Base-by-base conservation (phyloP, 148 eudicot genomes). In the Selenicereus undatus region DNA sequence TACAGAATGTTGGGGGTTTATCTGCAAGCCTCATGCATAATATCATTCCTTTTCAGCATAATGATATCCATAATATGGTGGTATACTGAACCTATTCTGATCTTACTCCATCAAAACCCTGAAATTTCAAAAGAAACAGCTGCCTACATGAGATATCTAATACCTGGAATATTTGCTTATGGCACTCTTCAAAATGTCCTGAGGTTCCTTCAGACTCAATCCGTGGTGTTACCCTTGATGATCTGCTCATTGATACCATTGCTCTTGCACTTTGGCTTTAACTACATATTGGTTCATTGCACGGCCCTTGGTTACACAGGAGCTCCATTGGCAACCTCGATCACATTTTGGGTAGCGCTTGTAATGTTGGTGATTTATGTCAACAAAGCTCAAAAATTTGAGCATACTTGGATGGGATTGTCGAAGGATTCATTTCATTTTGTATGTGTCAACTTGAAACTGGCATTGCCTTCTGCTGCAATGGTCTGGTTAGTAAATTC, bases 381-480 rank as follows among this genome's bases (percentile, higher is more conserved):
- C 54, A 51, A 83, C 32, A 79, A 42, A 29, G 76, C 86, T 8
- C 83, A 85, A 71, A 82, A 85, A 60, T 92, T 92, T 80, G 56
- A 82, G 81, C 76, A 79, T 11, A 94, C 92, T 27, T 92, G 94
- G 97, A 73, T 72, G 3, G 97, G 97, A 12, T 81, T 94, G 27
- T 85, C 90, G 12, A 81, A n/a, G 39, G 91, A 92, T 77, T 87
- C 94, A 2, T 83, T 88, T 52, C 4, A 26, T 77, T 76, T 89
- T 81, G 76, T 94, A 51, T 76, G 77, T 39, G 8, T 75, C 26
- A 88, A 81, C 79, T 74, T 91, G 82, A 91, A 87, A 81, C 72
- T 94, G 79, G 94, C 97, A 66, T 76, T 94, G 65, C 97, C 98
- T 74, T 94, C 93, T 69, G 98, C 97, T 51, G 98, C 89, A 32